A percentile compares a stretch with the other conserved stretches of the same genome.
These are phyloP conservation scores for Astragalus glycyphyllos DNA, from an alignment of 306 rosid species.

Conservation along the genomic window DNA sequence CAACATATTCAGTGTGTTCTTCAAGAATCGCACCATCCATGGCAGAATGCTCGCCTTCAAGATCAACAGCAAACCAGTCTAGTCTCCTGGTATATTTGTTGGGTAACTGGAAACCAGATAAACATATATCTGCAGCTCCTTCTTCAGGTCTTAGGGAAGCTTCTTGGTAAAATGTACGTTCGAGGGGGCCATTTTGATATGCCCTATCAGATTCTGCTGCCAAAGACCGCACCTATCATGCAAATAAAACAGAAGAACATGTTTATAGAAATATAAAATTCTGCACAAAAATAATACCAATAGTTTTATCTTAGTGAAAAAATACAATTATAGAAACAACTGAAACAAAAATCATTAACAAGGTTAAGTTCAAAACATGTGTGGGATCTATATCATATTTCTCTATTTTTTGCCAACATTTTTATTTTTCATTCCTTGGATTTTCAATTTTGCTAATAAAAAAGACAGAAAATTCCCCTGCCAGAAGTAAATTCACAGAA, in stretches of 20 bases:
- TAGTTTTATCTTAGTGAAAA: constrained; percentile 3
- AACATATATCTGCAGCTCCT: constrained; percentile 57
- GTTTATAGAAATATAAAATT: constrained; percentile 24
- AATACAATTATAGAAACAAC: constrained; percentile 5
- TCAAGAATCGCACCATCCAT: constrained; percentile 96
- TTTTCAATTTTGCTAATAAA: constrained; percentile 19
- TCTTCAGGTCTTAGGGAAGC: constrained; percentile 67
- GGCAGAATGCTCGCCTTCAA: constrained; percentile 98
- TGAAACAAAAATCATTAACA: constrained; percentile 25
- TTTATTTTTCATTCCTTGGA: background rate
- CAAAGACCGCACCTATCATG: constrained; percentile 78
- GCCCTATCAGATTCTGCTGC: constrained; percentile 98
- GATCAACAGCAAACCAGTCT: constrained; percentile 98
- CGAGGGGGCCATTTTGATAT: constrained; percentile 86
- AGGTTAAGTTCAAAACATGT: constrained; percentile 20
- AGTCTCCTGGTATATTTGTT: constrained; percentile 70
- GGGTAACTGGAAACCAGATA: constrained; percentile 58
- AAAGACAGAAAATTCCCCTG: constrained; percentile 24
- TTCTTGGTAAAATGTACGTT: constrained; percentile 73
- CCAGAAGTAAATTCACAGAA: constrained; percentile 30
- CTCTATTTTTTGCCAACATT: background rate
- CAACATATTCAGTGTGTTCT: constrained; percentile 89
- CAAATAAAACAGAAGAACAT: constrained; percentile 41
- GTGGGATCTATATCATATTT: constrained; percentile 17
- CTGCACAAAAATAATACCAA: constrained; percentile 28